Conservation (phyloP, 192 early-diverging fungal species). For the Phycomyces nitens region DNA sequence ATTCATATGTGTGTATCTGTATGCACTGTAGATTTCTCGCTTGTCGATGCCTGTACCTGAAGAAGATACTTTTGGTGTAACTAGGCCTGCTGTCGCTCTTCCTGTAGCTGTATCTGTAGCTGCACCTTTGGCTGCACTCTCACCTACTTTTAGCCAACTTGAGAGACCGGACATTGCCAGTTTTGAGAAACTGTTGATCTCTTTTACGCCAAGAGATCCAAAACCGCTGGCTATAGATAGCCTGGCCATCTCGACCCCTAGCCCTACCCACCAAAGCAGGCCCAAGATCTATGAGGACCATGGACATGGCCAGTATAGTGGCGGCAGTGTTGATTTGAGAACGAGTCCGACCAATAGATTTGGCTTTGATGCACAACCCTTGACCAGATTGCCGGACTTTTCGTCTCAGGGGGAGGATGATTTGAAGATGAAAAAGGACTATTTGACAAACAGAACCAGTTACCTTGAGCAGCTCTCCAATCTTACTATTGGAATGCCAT, state of each 20-base stretch:
- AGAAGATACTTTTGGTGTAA: not conserved
- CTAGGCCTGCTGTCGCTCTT: not conserved
- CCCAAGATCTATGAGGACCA: too few species aligned
- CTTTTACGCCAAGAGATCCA: conserved; percentile 12
- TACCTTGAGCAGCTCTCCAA: conserved; percentile 28
- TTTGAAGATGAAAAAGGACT: not conserved
- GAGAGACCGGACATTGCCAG: too few species aligned
- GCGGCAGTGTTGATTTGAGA: too few species aligned
- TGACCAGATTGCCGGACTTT: too few species aligned
- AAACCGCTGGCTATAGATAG: too few species aligned
- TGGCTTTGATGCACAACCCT: too few species aligned
- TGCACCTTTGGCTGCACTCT: too few species aligned
- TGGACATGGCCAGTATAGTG: too few species aligned
- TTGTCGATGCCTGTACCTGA: not conserved
- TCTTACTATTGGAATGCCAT: conserved; percentile 21
- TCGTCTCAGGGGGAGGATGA: not conserved
- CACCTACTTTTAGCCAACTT: too few species aligned
- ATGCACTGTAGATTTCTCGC: not conserved
- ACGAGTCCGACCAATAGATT: too few species aligned
- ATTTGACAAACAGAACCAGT: conserved; percentile 8
- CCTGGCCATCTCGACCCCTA: too few species aligned
- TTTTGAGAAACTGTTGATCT: not conserved
- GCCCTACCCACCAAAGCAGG: too few species aligned
- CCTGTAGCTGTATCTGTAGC: not conserved
- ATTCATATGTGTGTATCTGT: not conserved